Percentiles rank a stretch among this genome's conserved stretches.
These are phyloP conservation scores for Saturnispora saitoi DNA, from an alignment of 805 yeast species.

Conservation along the genomic window DNA sequence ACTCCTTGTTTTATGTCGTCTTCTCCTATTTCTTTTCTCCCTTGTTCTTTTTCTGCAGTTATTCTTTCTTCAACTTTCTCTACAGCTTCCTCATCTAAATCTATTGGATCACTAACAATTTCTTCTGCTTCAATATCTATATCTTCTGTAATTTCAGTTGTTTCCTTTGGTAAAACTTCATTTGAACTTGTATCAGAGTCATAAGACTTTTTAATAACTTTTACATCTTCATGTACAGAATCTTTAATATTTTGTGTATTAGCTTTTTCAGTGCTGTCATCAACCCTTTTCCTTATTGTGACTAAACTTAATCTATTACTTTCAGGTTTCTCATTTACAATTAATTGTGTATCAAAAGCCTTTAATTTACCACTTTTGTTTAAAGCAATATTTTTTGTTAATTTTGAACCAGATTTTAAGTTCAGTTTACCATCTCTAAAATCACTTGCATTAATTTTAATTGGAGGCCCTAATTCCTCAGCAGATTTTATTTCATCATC, in stretches of 20 bases:
- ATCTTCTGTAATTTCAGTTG: neutral
- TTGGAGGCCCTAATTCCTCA: constrained; percentile 25
- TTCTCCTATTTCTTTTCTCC: neutral
- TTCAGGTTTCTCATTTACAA: constrained; percentile 9
- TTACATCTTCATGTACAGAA: neutral
- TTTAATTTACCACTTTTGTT: constrained; percentile 16
- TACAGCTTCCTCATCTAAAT: neutral
- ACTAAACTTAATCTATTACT: constrained; percentile 8
- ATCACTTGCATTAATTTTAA: constrained; percentile 15
- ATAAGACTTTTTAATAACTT: neutral
- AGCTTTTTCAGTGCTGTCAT: neutral
- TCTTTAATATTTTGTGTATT: no score
- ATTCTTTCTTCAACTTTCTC: neutral
- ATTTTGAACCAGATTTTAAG: constrained; percentile 3
- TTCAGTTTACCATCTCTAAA: neutral
- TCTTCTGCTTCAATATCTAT: neutral
- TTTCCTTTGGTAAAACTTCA: neutral
- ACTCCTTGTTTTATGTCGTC: no score
- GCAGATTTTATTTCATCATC: constrained; percentile 27
- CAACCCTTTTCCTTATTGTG: constrained; percentile 13
- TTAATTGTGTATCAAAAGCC: constrained; percentile 12
- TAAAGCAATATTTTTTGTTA: constrained; percentile 26
- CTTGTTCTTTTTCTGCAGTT: neutral
- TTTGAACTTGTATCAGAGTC: neutral
- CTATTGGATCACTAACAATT: neutral